Base-by-base conservation (phyloP, 1,139 yeast genomes). In the Tardiomyces digboiensis region DNA sequence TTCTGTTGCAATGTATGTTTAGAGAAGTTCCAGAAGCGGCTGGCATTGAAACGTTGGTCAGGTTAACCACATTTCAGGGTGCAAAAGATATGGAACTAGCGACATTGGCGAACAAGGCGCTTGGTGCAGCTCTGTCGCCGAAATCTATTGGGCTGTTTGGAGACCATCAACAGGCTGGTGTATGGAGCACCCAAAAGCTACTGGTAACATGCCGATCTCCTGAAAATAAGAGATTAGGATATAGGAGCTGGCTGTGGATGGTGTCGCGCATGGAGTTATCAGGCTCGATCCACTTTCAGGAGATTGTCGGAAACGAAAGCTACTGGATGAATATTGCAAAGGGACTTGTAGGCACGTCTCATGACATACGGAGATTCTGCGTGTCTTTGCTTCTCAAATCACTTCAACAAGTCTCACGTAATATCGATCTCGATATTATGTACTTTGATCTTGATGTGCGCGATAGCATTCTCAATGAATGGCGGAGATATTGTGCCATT, bases 401-500 rank as follows among this genome's bases (percentile, higher is more conserved):
- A 0, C 67, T 88, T 16, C 75, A 74, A 49, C 58, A 68, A 2
- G 61, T 80, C 2, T 55, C 62, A 1, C 44, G 49, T 0, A 62
- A 72, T 16, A 56, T 84, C 29, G 46, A 65, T 2, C 72, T 70
- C 29, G 57, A 62, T 0, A 62, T 70, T 18, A 72, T 84, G 50
- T 44, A 52, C 6, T 16, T 14, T 39, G 37, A 46, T 8, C 33
- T 26, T 16, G 33, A 26, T 16, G 16, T n/a, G 5, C 21, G 54
- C 2, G 56, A 57, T 0, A 53, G 55, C 2, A 68, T 72, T 42
- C 55, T 75, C 33, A 67, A 67, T 14, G 76, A 78, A 40, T 88
- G 96, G 96, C 72, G 76, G 41, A 71, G 86, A 48, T 88, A 70
- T 55, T 70, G 78, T 29, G 84, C 95, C 0, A 65, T 88, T 13